A percentile compares a stretch with the other conserved stretches of the same genome.
Conservation (phyloP, 2,329 filamentous ascomycete genomes). For the Scortechinia acanthostroma region DNA sequence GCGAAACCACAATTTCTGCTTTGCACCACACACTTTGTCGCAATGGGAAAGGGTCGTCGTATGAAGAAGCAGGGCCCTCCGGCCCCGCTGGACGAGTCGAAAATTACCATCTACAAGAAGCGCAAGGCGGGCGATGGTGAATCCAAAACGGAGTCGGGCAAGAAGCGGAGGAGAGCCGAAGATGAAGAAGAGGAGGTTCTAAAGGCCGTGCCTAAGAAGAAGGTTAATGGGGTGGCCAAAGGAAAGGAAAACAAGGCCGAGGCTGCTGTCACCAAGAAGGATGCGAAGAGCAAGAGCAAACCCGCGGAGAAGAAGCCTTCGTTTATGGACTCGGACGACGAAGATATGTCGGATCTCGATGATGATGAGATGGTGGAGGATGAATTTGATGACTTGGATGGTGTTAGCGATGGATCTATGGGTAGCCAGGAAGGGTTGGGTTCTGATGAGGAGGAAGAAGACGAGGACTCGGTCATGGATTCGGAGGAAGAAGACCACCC, state of each 20-base stretch:
- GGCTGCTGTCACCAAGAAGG: constrained; percentile 20
- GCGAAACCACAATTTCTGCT: neutral
- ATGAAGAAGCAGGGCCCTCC: constrained; percentile 91
- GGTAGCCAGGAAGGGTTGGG: constrained; percentile 18
- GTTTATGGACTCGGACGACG: constrained; percentile 27
- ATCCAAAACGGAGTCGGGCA: constrained; percentile 48
- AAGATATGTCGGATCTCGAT: neutral
- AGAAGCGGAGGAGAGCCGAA: constrained; percentile 36
- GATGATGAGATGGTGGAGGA: constrained; percentile 11
- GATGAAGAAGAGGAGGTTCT: constrained; percentile 9
- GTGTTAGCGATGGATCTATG: constrained; percentile 17
- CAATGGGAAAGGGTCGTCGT: constrained; percentile 82
- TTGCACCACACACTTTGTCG: constrained; percentile 17
- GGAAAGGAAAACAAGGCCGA: constrained; percentile 18
- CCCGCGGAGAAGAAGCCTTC: too few relatives aligned
- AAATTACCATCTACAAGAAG: constrained; percentile 74
- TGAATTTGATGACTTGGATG: constrained; percentile 34
- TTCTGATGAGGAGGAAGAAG: constrained; percentile 16
- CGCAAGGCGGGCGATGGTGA: constrained; percentile 69
- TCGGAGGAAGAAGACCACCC: constrained; percentile 42
- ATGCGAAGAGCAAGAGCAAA: constrained; percentile 26
- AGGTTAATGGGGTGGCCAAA: neutral
- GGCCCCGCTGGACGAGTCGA: constrained; percentile 72
- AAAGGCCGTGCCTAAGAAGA: neutral
- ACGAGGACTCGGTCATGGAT: constrained; percentile 51